Evolutionary conservation across 352 stramenopile species (phyloP), one percentile per base, ranked within the genome.

Genomic region (Halophytophthora batemanensis): DNA sequence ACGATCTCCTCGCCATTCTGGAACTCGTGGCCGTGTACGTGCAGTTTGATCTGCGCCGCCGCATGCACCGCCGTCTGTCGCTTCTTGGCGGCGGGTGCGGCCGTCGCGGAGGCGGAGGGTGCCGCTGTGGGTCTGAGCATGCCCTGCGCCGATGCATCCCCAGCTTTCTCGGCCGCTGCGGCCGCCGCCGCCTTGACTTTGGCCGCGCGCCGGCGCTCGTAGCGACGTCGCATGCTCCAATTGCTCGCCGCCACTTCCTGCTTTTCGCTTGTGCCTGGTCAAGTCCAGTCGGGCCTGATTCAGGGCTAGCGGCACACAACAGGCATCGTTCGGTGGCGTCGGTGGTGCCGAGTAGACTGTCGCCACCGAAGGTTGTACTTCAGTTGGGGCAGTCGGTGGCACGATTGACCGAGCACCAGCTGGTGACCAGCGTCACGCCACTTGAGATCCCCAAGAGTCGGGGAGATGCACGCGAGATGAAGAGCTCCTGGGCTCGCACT

Each of bases 1-100:
- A 91, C 74, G 22, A 94, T 74, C 56, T 92, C 81, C 40, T 89
- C 83, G 19, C 79, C 79, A 56, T 71, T 79, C 50, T 88, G 79
- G 58, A 94, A 91, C 60, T 94, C 83, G 62, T 83, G 79, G 34
- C 82, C 70, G 59, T 90, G 83, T 44, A 92, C 81, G 51, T 88
- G 80, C 28, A 94, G 61, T 50, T 94, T 92, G 53, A 90, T 82
- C 61, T 85, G 74, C 13, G 66, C 71, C 2, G 71, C 69, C 5
- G 74, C 65, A 19, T 82, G 74, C 38, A 80, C 61, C 40, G 48
- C 60, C 40, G 69, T 64, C 61, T 74, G 73, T 0, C 66, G 62
- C 47, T 82, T 84, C 43, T 68, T 74, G 15, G 45, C 25, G n/a
- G n/a, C 29, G 14, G 59, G 38, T 3, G 47, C 46, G 17, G 55